Conservation (phyloP, 2,329 filamentous ascomycete species). For the Diaporthe velutina region DNA sequence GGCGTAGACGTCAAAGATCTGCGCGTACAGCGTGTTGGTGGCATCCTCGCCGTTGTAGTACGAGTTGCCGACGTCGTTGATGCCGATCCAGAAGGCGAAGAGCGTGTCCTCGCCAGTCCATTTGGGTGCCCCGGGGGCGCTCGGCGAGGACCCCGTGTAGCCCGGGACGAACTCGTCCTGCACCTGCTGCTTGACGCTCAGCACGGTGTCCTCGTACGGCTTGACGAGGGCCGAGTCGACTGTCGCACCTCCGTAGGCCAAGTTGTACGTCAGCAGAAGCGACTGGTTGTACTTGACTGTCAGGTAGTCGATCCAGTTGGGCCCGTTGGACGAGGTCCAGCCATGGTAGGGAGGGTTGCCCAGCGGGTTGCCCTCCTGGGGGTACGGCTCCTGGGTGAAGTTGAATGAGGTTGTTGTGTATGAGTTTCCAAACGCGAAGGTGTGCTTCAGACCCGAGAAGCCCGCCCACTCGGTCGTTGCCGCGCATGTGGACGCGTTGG, state of each 20-base stretch:
- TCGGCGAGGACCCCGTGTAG: constrained; percentile 35
- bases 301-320: constrained; percentile 66
- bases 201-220: constrained; percentile 61
- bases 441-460: constrained; percentile 54
- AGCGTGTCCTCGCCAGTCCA: constrained; percentile 56
- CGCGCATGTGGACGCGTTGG: constrained; percentile 38
- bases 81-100: constrained; percentile 66
- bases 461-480: constrained; percentile 50
- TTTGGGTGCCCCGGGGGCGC: constrained; percentile 52
- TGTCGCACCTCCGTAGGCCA: constrained; percentile 67
- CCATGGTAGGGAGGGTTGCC: constrained; percentile 72
- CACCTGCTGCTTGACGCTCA: constrained; percentile 65
- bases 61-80: constrained; percentile 67
- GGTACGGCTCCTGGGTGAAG: constrained; percentile 59
- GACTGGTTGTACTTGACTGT: constrained; percentile 61
- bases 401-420: constrained; percentile 61
- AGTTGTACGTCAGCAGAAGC: constrained; percentile 62
- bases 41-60: constrained; percentile 51
- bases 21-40: constrained; percentile 50
- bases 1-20: constrained; percentile 56
- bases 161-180: constrained; percentile 55
- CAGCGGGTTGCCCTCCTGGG: constrained; percentile 67
- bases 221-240: constrained; percentile 64
- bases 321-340: constrained; percentile 62
- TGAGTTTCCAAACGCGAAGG: constrained; percentile 52